Base-by-base conservation (phyloP, 257 asterid species). In the Jacaranda mimosifolia region DNA sequence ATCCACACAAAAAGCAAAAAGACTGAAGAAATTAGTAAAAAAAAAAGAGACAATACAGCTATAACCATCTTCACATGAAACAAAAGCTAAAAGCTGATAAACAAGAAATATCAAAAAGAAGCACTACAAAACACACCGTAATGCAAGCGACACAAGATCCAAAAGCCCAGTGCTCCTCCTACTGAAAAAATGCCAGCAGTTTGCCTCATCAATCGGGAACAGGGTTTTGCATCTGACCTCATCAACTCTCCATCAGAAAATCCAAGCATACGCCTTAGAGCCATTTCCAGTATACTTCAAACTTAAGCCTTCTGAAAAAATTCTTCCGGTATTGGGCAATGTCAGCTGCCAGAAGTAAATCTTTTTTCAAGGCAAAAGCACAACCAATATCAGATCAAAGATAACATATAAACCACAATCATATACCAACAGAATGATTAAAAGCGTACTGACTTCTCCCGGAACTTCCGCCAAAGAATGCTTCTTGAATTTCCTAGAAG, bases 101-200 rank as follows among this genome's bases (percentile, higher is more conserved):
- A 74, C 63, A 17, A 72, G 26, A 69, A 59, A 80, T 52, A 40
- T 15, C 1, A 38, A 60, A 67, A 36, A 42, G 49, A 45, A 68
- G 58, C 36, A 75, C 53, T 58, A 56, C 35, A 68, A 55, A 38
- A 74, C 87, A 59, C 7, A 94, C 97, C 97, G 56, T 90, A 90
- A 78, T 92, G 97, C 92, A 94, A 80, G 83, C 98, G 94, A 76
- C 98, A 92, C 19, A 94, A 92, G 17, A 89, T 79, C 98, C 98
- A 92, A 83, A 94, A 92, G 55, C 97, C 96, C 64, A 94, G 75
- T 63, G 84, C 96, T 65, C 97, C 98, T 48, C 98, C 98, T 19
- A 94, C 88, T 0, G 91, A 75, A 70, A 89, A 92, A 63, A 94
- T 84, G 39, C 96, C 92, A 82, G 98, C 98, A 39, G 98, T 91